Conservation (phyloP, 1,284 basidiomycete genomes). For the Singerocomus rubriflavus region DNA sequence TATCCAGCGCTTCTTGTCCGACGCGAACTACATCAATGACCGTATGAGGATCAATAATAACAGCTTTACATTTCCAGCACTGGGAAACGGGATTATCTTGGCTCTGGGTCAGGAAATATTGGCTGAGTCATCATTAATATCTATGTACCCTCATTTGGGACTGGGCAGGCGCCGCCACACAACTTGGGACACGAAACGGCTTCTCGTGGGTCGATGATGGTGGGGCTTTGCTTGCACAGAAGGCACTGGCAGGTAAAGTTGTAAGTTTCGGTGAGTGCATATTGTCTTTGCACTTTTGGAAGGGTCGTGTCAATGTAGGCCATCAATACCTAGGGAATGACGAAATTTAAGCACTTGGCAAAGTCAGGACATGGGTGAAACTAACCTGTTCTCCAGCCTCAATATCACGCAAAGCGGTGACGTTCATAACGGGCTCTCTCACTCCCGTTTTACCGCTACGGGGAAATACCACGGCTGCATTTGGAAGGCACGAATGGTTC, state of each 20-base stretch:
- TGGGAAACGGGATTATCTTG: constrained; percentile 45
- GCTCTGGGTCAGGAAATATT: constrained; percentile 1
- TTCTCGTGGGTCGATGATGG: constrained; percentile 63
- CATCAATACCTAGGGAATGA: constrained; percentile 49
- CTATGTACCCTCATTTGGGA: constrained; percentile 55
- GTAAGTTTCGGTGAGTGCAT: constrained; percentile 69
- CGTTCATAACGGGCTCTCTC: constrained; percentile 64
- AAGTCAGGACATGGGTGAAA: constrained; percentile 1
- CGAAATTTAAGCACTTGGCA: constrained; percentile 1
- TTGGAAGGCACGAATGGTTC: constrained; percentile 92
- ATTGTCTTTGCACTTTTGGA: constrained; percentile 55
- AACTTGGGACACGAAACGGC: constrained; percentile 62
- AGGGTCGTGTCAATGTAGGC: constrained; percentile 86
- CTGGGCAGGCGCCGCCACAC: constrained; percentile 58
- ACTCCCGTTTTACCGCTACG: constrained; percentile 35
- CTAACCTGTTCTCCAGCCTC: constrained; percentile 66
- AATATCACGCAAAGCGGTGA: constrained; percentile 70
- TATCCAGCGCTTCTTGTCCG: constrained; percentile 67
- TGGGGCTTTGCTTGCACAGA: constrained; percentile 44
- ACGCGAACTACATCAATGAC: constrained; percentile 60
- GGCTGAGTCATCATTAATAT: constrained; percentile 11
- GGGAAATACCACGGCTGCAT: constrained; percentile 89
- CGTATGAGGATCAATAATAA: constrained; percentile 47
- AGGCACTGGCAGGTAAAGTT: constrained; percentile 75
- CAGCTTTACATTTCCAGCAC: constrained; percentile 60